A percentile compares a stretch with the other conserved stretches of the same genome.
These are phyloP conservation scores for Zygotorulaspora danielsina DNA, from an alignment of 805 yeast genomes.

Conservation along the genomic window DNA sequence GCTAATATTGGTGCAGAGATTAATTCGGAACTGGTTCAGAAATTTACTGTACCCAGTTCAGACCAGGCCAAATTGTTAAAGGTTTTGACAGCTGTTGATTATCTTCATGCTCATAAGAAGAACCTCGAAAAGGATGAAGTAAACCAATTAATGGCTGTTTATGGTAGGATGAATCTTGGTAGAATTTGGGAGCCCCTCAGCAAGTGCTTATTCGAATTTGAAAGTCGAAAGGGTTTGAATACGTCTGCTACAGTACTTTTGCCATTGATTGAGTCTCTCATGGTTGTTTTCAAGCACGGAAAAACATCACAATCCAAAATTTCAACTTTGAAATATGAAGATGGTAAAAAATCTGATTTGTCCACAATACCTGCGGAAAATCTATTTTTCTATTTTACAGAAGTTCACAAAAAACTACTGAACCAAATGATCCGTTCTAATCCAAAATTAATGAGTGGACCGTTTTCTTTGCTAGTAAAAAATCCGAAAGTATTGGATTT, in stretches of 20 bases:
- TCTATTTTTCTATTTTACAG: conserved; percentile 80
- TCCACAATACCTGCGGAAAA: conserved; percentile 71
- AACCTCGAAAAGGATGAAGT: conserved; percentile 28
- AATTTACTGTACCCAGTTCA: conserved; percentile 74
- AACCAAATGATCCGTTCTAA: conserved; percentile 89
- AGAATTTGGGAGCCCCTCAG: conserved; percentile 81
- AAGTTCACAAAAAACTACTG: conserved; percentile 78
- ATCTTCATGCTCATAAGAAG: conserved; percentile 51
- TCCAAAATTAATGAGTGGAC: conserved; percentile 93
- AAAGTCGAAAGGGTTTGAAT: conserved; percentile 46
- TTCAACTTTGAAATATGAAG: conserved; percentile 49
- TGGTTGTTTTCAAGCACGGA: conserved; percentile 94
- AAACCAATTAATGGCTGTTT: conserved; percentile 54
- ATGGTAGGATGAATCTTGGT: conserved; percentile 65
- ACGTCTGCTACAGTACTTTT: conserved; percentile 74
- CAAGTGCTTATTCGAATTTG: conserved; percentile 61
- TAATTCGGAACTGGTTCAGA: conserved; percentile 51
- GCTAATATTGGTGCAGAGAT: conserved; percentile 43
- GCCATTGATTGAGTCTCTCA: conserved; percentile 84
- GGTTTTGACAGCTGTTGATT: conserved; percentile 82
- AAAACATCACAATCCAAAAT: conserved; percentile 51
- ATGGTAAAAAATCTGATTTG: conserved; percentile 57
- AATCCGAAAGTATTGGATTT: conserved; percentile 89
- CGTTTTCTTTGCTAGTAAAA: conserved; percentile 81
- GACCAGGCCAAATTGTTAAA: conserved; percentile 87